A percentile compares a stretch with the other conserved stretches of the same genome.
phyloP scores from a whole-genome alignment of 2,329 filamentous ascomycete genomes.

The Lachnellula occidentalis region DNA sequence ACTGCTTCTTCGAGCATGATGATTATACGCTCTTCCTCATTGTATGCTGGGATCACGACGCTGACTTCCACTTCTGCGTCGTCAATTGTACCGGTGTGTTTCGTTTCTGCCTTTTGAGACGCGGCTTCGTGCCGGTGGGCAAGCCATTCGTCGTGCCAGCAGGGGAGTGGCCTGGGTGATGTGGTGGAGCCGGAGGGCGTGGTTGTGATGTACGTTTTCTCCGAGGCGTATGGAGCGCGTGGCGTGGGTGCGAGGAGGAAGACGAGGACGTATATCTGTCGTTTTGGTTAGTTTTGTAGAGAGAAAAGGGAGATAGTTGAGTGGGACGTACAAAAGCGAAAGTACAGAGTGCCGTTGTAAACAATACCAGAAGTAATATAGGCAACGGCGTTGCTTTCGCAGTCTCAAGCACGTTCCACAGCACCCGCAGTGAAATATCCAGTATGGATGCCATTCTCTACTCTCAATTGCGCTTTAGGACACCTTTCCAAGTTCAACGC shows the following conservation, averaged over 20 bases:
- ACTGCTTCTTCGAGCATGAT: constrained; percentile 90
- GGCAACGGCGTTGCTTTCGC: constrained; percentile 13
- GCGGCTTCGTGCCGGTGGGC: constrained; percentile 51
- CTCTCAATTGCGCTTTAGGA: neutral
- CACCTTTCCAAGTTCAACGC: neutral
- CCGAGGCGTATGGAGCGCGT: constrained; percentile 65
- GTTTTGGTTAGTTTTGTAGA: constrained; percentile 4
- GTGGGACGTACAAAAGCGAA: constrained; percentile 14
- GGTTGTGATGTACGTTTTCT: constrained; percentile 81
- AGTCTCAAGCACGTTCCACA: constrained; percentile 3
- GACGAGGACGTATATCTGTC: constrained; percentile 62
- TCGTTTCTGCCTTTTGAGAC: constrained; percentile 30
- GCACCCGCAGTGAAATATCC: constrained; percentile 7
- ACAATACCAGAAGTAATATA: constrained; percentile 10
- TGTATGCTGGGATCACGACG: constrained; percentile 91
- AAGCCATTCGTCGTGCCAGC: constrained; percentile 79
- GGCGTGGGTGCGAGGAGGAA: constrained; percentile 76
- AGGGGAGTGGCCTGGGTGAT: constrained; percentile 58
- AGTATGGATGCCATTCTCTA: constrained; percentile 13
- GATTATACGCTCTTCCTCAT: constrained; percentile 77
- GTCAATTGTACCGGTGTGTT: constrained; percentile 55
- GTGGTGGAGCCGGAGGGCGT: constrained; percentile 55
- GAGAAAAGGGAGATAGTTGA: neutral
- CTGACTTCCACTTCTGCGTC: constrained; percentile 79
- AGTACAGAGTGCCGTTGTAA: constrained; percentile 10